A percentile compares a stretch with the other conserved stretches of the same genome.
Conservation (phyloP, 306 rosid species). For the barrel medic (Medicago truncatula) region MtrunA17r5.0-ANR NC_053044.1:37554501-37555000, state of each 20-base stretch:
- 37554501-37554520: constrained; percentile 61
- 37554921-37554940: too few relatives aligned
- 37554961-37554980: neutral
- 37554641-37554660: constrained; percentile 69
- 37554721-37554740: constrained; percentile 76
- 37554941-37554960: neutral
- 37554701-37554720: constrained; percentile 93
- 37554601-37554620: constrained; percentile 75
- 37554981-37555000: neutral
- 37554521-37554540: constrained; percentile 57
- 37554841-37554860: constrained; percentile 50
- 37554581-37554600: constrained; percentile 68
- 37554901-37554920: too few relatives aligned
- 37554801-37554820: constrained; percentile 72
- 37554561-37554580: constrained; percentile 53
- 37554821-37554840: constrained; percentile 62
- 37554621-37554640: constrained; percentile 79
- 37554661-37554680: constrained; percentile 59
- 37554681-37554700: constrained; percentile 70
- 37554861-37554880: constrained; percentile 24
- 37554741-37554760: constrained; percentile 73
- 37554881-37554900: neutral
- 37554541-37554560: constrained; percentile 49
- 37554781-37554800: constrained; percentile 61
- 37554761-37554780: constrained; percentile 68